phyloP scores from a whole-genome alignment of 331 rosid species.

The Saraca asoca region DNA sequence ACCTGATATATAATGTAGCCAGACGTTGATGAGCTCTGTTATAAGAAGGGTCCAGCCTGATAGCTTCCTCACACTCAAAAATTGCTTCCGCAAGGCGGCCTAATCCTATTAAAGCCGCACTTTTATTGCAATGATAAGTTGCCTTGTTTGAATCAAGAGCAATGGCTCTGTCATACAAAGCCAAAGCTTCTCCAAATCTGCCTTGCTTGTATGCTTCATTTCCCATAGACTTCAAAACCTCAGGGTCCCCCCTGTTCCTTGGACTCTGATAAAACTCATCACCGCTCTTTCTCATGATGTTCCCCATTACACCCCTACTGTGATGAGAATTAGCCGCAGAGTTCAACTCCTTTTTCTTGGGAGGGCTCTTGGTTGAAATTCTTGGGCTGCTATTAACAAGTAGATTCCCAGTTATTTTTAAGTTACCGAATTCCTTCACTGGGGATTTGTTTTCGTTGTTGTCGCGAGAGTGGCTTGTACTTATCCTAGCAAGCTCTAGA shows the following conservation, averaged over 20 bases:
- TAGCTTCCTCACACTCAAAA: conserved; percentile 65
- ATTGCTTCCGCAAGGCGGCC: conserved; percentile 65
- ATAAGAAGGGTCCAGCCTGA: conserved; percentile 70
- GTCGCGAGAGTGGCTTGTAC: conserved; percentile 32
- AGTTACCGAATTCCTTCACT: conserved; percentile 46
- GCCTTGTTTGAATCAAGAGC: conserved; percentile 69
- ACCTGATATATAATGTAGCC: conserved; percentile 84
- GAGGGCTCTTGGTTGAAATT: conserved; percentile 34
- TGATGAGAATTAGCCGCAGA: conserved; percentile 13
- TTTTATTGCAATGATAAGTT: conserved; percentile 73
- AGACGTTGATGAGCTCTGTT: conserved; percentile 78
- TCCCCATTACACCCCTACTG: conserved; percentile 61
- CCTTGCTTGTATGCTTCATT: conserved; percentile 77
- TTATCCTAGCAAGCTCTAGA: conserved; percentile 51
- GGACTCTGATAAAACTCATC: conserved; percentile 48
- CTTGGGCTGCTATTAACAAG: conserved; percentile 49
- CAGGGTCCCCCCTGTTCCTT: conserved; percentile 61
- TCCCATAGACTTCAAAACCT: conserved; percentile 75
- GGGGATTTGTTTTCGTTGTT: conserved; percentile 50
- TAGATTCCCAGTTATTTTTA: conserved; percentile 55
- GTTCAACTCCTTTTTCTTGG: conserved; percentile 42
- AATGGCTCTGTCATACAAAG: conserved; percentile 72
- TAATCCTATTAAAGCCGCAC: conserved; percentile 77
- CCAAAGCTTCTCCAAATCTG: conserved; percentile 70
- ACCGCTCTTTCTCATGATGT: conserved; percentile 65